phyloP scores from a whole-genome alignment of 495 filamentous ascomycete species.

The Penicillium alfredii region DNA sequence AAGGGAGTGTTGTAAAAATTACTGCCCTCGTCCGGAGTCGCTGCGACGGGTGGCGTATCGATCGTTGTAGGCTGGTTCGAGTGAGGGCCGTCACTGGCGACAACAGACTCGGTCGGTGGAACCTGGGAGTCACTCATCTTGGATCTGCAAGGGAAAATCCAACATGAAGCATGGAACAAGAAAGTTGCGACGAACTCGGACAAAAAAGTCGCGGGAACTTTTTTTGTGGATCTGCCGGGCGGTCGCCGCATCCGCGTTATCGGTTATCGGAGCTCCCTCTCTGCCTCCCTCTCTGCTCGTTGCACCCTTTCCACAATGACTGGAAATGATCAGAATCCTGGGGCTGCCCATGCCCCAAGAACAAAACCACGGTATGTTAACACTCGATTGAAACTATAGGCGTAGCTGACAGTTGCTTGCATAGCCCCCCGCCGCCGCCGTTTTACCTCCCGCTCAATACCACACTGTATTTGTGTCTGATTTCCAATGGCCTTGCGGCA shows the following conservation, averaged over 20 bases:
- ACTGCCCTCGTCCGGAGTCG: constrained; percentile 35
- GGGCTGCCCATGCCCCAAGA: constrained; percentile 8
- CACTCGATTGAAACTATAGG: not conserved
- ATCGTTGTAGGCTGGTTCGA: constrained; percentile 19
- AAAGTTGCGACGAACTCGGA: constrained; percentile 16
- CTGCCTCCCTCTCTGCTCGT: too few relatives aligned
- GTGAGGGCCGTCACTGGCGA: constrained; percentile 17
- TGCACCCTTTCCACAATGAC: too few relatives aligned
- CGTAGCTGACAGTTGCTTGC: constrained; percentile 13
- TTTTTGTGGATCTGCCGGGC: constrained; percentile 33
- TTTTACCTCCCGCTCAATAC: constrained; percentile 66
- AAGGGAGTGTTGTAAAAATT: constrained; percentile 41
- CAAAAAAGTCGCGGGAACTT: constrained; percentile 26
- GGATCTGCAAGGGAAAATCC: too few relatives aligned
- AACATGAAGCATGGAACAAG: constrained; percentile 4
- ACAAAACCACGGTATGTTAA: constrained; percentile 30
- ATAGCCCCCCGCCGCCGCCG: constrained; percentile 45
- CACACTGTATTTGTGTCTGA: constrained; percentile 71
- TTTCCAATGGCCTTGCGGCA: constrained; percentile 70
- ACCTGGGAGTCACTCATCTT: constrained; percentile 42
- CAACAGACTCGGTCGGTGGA: constrained; percentile 6
- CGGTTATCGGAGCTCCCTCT: constrained; percentile 6
- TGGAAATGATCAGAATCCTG: too few relatives aligned
- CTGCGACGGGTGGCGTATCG: constrained; percentile 33
- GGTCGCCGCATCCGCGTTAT: constrained; percentile 29